phyloP scores from a whole-genome alignment of 2,329 filamentous ascomycete species.

The Diaporthe citrichinensis region DNA sequence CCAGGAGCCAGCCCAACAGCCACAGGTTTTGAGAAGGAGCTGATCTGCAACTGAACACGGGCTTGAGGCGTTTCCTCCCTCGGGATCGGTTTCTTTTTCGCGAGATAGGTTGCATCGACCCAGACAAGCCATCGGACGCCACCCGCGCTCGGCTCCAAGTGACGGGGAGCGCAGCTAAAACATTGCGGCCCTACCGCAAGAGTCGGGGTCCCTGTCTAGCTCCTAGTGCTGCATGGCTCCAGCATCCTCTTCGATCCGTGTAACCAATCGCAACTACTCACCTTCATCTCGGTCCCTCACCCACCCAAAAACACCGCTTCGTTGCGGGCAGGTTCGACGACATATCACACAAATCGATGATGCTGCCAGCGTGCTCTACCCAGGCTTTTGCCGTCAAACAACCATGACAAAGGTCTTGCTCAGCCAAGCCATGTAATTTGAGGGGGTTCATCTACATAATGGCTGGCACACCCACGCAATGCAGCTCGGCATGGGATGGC shows the following conservation, averaged over 20 bases:
- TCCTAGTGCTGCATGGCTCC: slow-evolving; percentile 22
- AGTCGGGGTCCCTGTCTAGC: slow-evolving; percentile 22
- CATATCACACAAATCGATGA: slow-evolving; percentile 20
- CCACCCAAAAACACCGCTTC: background rate
- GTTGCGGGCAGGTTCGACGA: background rate
- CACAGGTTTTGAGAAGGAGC: background rate
- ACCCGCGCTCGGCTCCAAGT: slow-evolving; percentile 23
- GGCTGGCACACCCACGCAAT: background rate
- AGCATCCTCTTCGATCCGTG: slow-evolving; percentile 31
- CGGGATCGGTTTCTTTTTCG: slow-evolving; percentile 33
- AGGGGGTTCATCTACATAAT: background rate
- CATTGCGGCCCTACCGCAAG: slow-evolving; percentile 19
- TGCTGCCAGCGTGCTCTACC: background rate
- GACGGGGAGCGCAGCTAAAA: slow-evolving; percentile 4
- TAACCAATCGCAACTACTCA: slow-evolving; percentile 23
- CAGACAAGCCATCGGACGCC: background rate
- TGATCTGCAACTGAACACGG: background rate
- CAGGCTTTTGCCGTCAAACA: background rate
- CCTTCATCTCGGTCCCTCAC: slow-evolving; percentile 20
- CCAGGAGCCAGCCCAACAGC: background rate
- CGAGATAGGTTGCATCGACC: slow-evolving; percentile 6
- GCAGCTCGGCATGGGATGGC: no score
- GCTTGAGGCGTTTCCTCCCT: background rate
- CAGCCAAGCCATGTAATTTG: slow-evolving; percentile 6
- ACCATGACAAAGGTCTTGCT: slow-evolving; percentile 23